phyloP scores from a whole-genome alignment of 2,329 filamentous ascomycete species.

The Aspergillus spinulosporus region DNA sequence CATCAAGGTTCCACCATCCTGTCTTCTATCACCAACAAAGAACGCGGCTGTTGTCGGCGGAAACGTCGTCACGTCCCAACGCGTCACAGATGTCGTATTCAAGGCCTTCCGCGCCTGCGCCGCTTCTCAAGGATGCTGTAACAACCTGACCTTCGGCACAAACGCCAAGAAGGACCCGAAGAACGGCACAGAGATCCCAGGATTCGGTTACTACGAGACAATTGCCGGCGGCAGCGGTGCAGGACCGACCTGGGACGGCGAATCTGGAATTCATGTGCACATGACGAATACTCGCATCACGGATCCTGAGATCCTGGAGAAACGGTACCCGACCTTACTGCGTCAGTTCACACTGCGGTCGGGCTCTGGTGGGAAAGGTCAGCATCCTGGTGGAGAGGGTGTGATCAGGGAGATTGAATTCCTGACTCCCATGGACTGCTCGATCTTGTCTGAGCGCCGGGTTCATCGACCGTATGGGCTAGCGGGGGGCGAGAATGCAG shows the following conservation, averaged over 20 bases:
- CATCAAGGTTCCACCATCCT: slow-evolving; percentile 67
- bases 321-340: slow-evolving; percentile 72
- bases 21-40: not conserved
- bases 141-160: slow-evolving; percentile 55
- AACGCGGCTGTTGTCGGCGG: not conserved
- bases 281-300: slow-evolving; percentile 88
- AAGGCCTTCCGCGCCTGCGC: slow-evolving; percentile 74
- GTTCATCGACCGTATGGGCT: slow-evolving; percentile 77
- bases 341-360: slow-evolving; percentile 66
- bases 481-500: slow-evolving; percentile 59
- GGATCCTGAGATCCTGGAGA: slow-evolving; percentile 76
- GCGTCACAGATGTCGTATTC: slow-evolving; percentile 75
- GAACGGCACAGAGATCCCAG: slow-evolving; percentile 11
- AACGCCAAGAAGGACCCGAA: slow-evolving; percentile 20
- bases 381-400: slow-evolving; percentile 72
- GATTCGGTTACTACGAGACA: slow-evolving; percentile 79
- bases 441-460: slow-evolving; percentile 71
- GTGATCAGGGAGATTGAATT: slow-evolving; percentile 80
- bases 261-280: slow-evolving; percentile 75
- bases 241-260: slow-evolving; percentile 70
- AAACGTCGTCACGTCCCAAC: slow-evolving; percentile 55
- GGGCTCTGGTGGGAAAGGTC: slow-evolving; percentile 65
- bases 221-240: slow-evolving; percentile 77
- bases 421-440: slow-evolving; percentile 72
- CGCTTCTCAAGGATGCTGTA: slow-evolving; percentile 73